These are phyloP conservation scores for Chloroidium sp. DNA, from an alignment of 163 green algal species.

Conservation along the genomic window DNA sequence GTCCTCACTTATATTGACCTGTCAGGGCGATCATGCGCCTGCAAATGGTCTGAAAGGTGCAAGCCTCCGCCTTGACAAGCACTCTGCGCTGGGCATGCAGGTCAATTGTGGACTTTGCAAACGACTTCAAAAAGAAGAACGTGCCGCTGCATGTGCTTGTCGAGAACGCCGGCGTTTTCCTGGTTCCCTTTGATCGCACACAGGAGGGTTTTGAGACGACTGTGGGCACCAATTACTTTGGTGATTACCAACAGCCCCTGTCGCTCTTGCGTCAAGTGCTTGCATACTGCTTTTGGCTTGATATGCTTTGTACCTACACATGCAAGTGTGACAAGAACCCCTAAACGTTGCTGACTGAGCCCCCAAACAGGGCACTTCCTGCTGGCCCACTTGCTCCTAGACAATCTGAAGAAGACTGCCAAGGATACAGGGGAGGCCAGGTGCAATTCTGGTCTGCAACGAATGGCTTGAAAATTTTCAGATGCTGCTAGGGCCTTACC, in stretches of 20 bases:
- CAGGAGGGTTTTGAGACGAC: conserved; percentile 29
- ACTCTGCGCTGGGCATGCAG: conserved; percentile 2
- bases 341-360: not conserved
- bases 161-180: conserved; percentile 26
- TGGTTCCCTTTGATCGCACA: conserved; percentile 12
- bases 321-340: too few relatives aligned
- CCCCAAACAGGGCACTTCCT: conserved; percentile 6
- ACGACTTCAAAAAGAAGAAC: conserved; percentile 8
- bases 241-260: not conserved
- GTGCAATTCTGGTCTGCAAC: conserved; percentile 4
- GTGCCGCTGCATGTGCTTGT: conserved; percentile 22
- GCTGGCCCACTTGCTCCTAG: conserved; percentile 27
- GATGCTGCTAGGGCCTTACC: too few relatives aligned
- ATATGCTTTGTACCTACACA: not conserved
- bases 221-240: conserved; percentile 20
- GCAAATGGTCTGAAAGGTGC: too few relatives aligned
- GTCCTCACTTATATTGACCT: not conserved
- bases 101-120: conserved; percentile 20
- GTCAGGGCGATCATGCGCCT: too few relatives aligned
- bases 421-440: conserved; percentile 3
- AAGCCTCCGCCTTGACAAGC: not conserved
- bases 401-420: conserved; percentile 19
- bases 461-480: not conserved
- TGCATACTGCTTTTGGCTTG: not conserved
- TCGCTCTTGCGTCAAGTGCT: not conserved